Base-by-base conservation (phyloP, 768 basidiomycete species). In the Termitomyces sp. region DNA sequence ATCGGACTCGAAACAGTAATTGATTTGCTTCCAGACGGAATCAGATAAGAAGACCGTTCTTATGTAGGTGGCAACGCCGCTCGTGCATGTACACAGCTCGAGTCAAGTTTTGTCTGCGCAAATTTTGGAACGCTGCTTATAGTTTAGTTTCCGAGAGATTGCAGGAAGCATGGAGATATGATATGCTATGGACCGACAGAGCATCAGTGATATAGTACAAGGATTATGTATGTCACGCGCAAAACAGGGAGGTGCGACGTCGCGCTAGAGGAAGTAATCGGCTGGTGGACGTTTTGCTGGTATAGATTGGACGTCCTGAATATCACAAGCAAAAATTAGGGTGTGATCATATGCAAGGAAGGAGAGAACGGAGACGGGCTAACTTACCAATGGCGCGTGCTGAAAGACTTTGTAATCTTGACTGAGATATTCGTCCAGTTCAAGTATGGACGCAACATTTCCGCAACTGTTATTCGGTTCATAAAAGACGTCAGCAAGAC, bases 321-420 rank as follows among this genome's bases (percentile, higher is more conserved):
- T 34, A 43, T 40, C 34, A 22, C 42, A 36, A 42, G 51, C 27
- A 22, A 39, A 42, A 36, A 7, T n/a, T 34, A 16, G 9, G 30
- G 55, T 18, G 22, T 45, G 32, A 57, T 42, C 53, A 3, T 32
- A 18, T 9, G 8, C 22, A 61, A 59, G 39, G 59, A 48, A 59
- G 55, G 16, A 54, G 55, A 37, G 24, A 10, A 32, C 34, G 62
- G 34, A 47, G 36, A 8, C 48, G 32, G 46, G 42, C 16, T 24
- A 22, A 79, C 88, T 67, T 71, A 92, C 91, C 71, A 91, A 81
- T 1, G 93, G 86, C 6, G 96, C 96, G 67, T 93, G 91, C 42
- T 85, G 81, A 73, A 99, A 98, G 18, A 96, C 94, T 68, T 95
- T 96, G 76, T 98, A 99, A 71, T 95, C 92, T 70, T 97, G 95